Percentiles rank a stretch among this genome's conserved stretches.
phyloP scores from a whole-genome alignment of 345 rosid species.

The Populus pruinosa region DNA sequence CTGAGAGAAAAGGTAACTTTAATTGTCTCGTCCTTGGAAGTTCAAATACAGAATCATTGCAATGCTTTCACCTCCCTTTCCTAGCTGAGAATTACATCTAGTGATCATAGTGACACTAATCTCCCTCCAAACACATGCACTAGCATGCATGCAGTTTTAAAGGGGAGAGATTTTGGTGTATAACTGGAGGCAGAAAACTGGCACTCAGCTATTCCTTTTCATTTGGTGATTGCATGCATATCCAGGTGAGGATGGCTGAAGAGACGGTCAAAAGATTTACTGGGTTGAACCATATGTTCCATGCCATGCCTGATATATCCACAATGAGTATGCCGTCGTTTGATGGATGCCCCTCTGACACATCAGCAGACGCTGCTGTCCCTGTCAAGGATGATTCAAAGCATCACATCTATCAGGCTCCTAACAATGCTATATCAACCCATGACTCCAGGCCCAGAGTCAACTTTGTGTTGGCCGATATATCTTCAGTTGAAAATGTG shows the following conservation, averaged over 20 bases:
- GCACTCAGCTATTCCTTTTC: neutral
- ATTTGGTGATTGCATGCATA: neutral
- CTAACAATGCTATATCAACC: constrained; percentile 28
- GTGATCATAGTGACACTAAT: neutral
- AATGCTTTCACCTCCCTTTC: neutral
- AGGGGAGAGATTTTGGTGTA: neutral
- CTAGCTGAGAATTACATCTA: neutral
- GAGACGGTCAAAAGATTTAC: constrained; percentile 29
- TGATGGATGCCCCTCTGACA: constrained; percentile 46
- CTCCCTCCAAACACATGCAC: neutral
- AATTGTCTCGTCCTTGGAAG: neutral
- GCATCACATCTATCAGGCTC: constrained; percentile 31
- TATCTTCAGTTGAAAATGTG: constrained; percentile 42
- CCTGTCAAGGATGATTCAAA: constrained; percentile 48
- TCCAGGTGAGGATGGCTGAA: constrained; percentile 34
- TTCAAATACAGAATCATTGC: neutral
- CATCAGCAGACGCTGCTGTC: constrained; percentile 51
- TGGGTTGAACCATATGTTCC: constrained; percentile 28
- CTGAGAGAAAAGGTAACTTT: constrained; percentile 27
- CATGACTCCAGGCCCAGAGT: constrained; percentile 23
- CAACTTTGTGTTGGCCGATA: constrained; percentile 37
- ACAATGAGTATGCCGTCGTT: constrained; percentile 39
- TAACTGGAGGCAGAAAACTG: neutral
- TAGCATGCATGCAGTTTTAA: too few species aligned
- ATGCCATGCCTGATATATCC: constrained; percentile 43